Conservation (phyloP, 202 grass and related monocot genomes). For the Hordeum pubiflorum region DNA sequence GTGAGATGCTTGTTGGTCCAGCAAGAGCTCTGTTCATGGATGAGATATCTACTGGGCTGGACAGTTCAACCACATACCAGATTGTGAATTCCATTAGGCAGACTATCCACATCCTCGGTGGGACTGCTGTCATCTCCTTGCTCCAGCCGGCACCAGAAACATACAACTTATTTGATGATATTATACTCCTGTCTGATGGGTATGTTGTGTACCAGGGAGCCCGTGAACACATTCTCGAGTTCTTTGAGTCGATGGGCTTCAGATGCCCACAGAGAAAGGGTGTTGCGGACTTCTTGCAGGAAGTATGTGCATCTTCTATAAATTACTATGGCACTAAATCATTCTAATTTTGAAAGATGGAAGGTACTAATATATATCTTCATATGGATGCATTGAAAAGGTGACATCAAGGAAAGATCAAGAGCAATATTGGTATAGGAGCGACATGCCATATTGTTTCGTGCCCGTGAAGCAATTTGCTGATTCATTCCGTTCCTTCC, state of each 20-base stretch:
- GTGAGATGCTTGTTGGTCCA: conserved; percentile 97
- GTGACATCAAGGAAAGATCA: conserved; percentile 98
- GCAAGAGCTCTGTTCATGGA: conserved; percentile 97
- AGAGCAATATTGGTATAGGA: conserved; percentile 65
- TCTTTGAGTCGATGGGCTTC: conserved; percentile 90
- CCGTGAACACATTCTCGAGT: conserved; percentile 84
- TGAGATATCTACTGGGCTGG: conserved; percentile 97
- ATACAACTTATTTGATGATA: conserved; percentile 86
- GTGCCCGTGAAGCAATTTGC: conserved; percentile 82
- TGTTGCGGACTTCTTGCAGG: conserved; percentile 92
- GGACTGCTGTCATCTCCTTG: conserved; percentile 81
- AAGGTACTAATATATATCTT: conserved; percentile 14
- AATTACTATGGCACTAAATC: neutral
- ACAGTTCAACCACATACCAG: conserved; percentile 95
- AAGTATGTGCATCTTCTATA: conserved; percentile 47
- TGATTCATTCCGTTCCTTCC: conserved; percentile 63
- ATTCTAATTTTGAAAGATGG: conserved; percentile 14
- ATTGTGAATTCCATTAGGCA: conserved; percentile 89
- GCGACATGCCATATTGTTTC: conserved; percentile 57
- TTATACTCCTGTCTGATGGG: conserved; percentile 87
- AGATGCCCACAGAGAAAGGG: conserved; percentile 85
- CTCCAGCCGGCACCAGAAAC: conserved; percentile 95
- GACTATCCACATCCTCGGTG: conserved; percentile 83
- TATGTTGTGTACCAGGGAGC: conserved; percentile 87
- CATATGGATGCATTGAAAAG: conserved; percentile 33